Base-by-base conservation (phyloP, 139 green algal species). In the Penium margaritaceum region DNA sequence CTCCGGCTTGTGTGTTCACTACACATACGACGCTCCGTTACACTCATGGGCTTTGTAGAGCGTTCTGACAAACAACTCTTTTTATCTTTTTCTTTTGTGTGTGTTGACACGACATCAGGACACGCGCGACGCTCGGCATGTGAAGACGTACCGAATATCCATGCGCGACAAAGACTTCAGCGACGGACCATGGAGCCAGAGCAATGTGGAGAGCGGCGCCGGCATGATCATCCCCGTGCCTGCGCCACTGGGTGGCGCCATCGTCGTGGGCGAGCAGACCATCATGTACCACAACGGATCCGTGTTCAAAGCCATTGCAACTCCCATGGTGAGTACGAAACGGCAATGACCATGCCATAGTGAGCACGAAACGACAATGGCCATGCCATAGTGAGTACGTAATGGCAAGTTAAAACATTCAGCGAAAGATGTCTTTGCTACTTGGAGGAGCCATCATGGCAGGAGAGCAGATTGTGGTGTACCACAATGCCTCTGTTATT, bases 101-200 rank as follows among this genome's bases (percentile, higher is more conserved):
- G 14, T 57, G 15, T 71, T 62, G 32, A 6, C 34, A 21, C 30
- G 7, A 69, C 32, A 76, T 27, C 74, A 81, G 76, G 94, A 99
- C 83, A 90, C 83, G 46, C 94, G 92, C 79, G 77, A 90, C 21
- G 83, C 83, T 19, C 80, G 90, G 17, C 90, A 97, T 71, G 71
- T 97, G n/a, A 95, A 91, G 65, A 95, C 90, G 27, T 96, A 96
- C 70, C 78, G 88, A 46, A 69, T 96, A 12, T 41, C 54, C 38
- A 15, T 60, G 15, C 51, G 51, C 5, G 51, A 34, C 64, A 95
- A 94, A 86, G 83, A 87, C 27, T 82, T 88, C 35, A 36, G 24
- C 32, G 61, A 95, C 6, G 87, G 87, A 6, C 87, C 91, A 19
- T 96, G 87, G 89, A 55, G 41, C 24, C 87, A 95, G 58, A 63